Base-by-base conservation (phyloP, 331 rosid species). In the Stylosanthes scabra region DNA sequence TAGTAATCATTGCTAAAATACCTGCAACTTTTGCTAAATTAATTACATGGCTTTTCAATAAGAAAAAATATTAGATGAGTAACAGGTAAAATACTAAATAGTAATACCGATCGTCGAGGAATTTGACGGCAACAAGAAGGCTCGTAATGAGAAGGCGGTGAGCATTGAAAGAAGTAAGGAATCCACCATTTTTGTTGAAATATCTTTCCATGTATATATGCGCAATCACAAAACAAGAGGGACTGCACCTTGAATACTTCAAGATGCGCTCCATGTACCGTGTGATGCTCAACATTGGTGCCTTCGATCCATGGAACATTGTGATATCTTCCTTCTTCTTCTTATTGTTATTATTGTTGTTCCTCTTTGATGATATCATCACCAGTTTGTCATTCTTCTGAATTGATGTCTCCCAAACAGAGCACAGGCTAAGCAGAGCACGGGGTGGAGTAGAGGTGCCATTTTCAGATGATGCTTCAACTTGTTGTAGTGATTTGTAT, bases 101-200 rank as follows among this genome's bases (percentile, higher is more conserved):
- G 25, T 20, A 20, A 20, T 20, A 20, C 97, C 45, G 77, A 40
- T 71, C 77, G 20, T 91, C 96, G 12, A 61, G 62, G 77, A 86
- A 87, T 41, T 91, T 87, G 3, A 91, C 83, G 11, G 97, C 97
- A 25, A 81, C 64, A 88, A 89, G 64, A 28, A 81, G 13, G 63
- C 82, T 71, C 13, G 96, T 91, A 75, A 91, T 87, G 0, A 89
- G 55, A 59, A 91, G 87, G 11, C 97, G 93, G 39, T 91, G 93
- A 7, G 82, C 68, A 27, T 84, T 91, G 68, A 86, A 72, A 59
- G 85, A 77, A 54, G 96, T 91, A 47, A 89, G 90, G 64, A 71
- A 67, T 57, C 81, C 82, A 42, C 84, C 79, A 4, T 1, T 60
- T 11, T 64, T 68, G 7, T 71, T 85, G 55, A 86, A 41, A 59